Evolutionary conservation across 495 filamentous ascomycete genomes (phyloP).

Genomic region (Staphylotrichum tortipilum): DNA sequence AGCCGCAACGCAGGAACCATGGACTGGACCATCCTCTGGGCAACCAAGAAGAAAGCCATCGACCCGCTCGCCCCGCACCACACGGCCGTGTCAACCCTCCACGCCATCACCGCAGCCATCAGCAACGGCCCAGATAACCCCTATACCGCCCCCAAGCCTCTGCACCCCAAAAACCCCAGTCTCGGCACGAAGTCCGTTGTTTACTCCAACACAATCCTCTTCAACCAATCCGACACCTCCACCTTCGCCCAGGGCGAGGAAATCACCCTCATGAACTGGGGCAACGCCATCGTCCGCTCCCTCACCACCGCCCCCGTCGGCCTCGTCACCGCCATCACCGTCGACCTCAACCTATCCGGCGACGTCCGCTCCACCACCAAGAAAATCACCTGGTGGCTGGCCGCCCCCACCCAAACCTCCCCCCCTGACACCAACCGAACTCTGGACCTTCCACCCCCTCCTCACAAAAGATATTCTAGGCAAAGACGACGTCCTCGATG

Average conservation of each 20-base stretch:
- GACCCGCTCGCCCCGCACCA: conserved; percentile 80
- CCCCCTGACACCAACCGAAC: conserved; percentile 67
- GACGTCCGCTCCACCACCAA: conserved; percentile 92
- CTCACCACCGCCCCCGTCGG: conserved; percentile 45
- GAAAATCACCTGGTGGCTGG: conserved; percentile 94
- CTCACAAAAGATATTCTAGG: conserved; percentile 85
- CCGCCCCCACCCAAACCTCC: conserved; percentile 67
- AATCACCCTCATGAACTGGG: conserved; percentile 94
- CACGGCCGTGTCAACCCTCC: conserved; percentile 64
- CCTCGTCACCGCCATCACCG: conserved; percentile 56
- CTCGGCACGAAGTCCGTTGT: conserved; percentile 78
- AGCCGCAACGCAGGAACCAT: conserved; percentile 80
- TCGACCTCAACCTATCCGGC: conserved; percentile 76
- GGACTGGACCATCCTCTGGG: conserved; percentile 90
- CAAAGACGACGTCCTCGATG: conserved; percentile 71
- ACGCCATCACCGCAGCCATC: conserved; percentile 58
- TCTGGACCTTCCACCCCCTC: conserved; percentile 86
- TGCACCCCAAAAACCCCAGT: conserved; percentile 78
- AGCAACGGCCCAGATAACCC: conserved; percentile 52
- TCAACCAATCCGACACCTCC: conserved; percentile 82
- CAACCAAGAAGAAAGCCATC: conserved; percentile 90
- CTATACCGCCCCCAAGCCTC: conserved; percentile 64
- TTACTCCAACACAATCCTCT: conserved; percentile 58
- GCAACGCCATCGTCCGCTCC: conserved; percentile 75
- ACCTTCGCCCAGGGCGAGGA: conserved; percentile 78